Base-by-base conservation (phyloP, 176 grass and related monocot species). In the Poa annua region DNA sequence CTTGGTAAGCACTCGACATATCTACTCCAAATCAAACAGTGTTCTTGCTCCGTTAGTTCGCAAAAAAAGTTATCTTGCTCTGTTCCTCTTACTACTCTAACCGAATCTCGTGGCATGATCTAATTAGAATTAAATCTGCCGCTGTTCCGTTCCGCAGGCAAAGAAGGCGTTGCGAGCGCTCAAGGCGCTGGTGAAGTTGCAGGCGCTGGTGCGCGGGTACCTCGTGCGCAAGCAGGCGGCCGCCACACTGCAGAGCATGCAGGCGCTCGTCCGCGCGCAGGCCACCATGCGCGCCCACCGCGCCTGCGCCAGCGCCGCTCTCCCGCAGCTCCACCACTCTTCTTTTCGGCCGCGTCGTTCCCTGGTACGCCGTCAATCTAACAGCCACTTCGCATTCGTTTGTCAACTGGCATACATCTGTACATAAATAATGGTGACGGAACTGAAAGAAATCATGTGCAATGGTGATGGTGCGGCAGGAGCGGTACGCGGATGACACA, bases 101-200 rank as follows among this genome's bases (percentile, higher is more conserved):
- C 3, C 7, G 2, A 64, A 63, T 63, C 25, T 32, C 25, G 68
- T 6, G 68, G 22, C 14, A 0, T 72, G 25, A 48, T 72, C 13
- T 63, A 7, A 56, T 21, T 16, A 11, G 11, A 13, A 50, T 16
- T 12, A 20, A 66, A 61, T 70, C 75, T 47, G 12, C 42, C 14
- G 47, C 47, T 57, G n/a, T 29, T 42, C 26, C 21, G 20, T 26
- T 41, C 15, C 19, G 39, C 68, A 98, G 96, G 96, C 96, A 6
- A 93, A 89, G 83, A 98, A 98, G 49, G 96, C 96, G 73, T 68
- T 98, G 19, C 89, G 96, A 6, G 96, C 96, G 77, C 93, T 98
- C 38, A 98, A 93, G 90, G 91, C 96, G 29, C 79, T 98, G 7
- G 92, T 98, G 80, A 95, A 98, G 85, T 75, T 98, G 42, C 96